A percentile compares a stretch with the other conserved stretches of the same genome.
phyloP scores from a whole-genome alignment of 257 asterid species.

The Nicotiana paniculata region DNA sequence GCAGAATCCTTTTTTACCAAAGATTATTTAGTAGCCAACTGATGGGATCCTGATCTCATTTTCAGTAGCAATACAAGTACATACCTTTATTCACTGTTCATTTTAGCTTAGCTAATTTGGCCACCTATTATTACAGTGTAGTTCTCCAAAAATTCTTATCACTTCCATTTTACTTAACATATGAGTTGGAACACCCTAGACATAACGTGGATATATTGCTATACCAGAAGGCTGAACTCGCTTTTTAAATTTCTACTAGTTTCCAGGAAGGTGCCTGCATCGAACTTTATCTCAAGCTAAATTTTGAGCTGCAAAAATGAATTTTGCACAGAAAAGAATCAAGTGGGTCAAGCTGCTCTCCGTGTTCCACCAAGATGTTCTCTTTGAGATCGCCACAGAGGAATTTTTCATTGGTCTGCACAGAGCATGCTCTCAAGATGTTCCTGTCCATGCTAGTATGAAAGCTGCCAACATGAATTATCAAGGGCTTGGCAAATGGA shows the following conservation, averaged over 20 bases:
- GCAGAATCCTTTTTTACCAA: not conserved
- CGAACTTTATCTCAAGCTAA: not conserved
- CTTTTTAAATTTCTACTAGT: not conserved
- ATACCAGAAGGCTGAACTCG: not conserved
- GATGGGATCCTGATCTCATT: not conserved
- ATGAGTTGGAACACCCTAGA: not conserved
- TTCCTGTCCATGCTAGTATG: not conserved
- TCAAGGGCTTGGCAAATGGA: not conserved
- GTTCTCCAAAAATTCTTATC: not conserved
- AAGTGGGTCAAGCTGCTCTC: not conserved
- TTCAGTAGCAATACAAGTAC: not conserved
- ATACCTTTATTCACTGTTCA: not conserved
- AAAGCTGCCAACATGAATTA: slow-evolving; percentile 2
- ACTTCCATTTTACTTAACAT: not conserved
- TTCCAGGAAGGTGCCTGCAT: not conserved
- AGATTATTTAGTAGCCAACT: not conserved
- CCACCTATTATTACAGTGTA: not conserved
- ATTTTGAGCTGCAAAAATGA: not conserved
- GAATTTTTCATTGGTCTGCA: not conserved
- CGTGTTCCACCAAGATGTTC: not conserved
- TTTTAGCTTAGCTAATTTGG: not conserved
- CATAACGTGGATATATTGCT: not conserved
- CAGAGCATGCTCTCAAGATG: not conserved
- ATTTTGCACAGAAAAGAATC: not conserved
- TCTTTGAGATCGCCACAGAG: not conserved